These are phyloP conservation scores for Peronosclerospora sorghi DNA, from an alignment of 352 stramenopile species.

Conservation along the genomic window DNA sequence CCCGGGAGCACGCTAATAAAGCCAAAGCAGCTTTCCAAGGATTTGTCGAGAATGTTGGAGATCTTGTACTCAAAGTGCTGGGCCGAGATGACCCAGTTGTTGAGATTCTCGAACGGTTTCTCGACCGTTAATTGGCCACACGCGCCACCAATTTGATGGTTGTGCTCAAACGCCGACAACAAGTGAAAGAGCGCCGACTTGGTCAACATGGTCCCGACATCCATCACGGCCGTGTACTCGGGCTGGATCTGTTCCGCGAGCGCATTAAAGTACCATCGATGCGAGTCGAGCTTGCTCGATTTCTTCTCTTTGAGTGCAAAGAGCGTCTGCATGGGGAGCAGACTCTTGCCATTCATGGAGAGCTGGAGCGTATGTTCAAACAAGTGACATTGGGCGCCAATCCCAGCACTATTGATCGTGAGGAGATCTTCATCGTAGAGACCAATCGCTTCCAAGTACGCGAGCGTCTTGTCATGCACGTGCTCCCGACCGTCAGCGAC, in stretches of 20 bases:
- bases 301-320: slow-evolving; percentile 81
- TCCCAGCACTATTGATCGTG: slow-evolving; percentile 78
- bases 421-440: slow-evolving; percentile 79
- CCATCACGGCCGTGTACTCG: slow-evolving; percentile 74
- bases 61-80: slow-evolving; percentile 89
- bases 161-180: slow-evolving; percentile 65
- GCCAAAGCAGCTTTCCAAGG: slow-evolving; percentile 76
- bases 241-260: slow-evolving; percentile 78
- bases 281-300: slow-evolving; percentile 72
- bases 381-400: slow-evolving; percentile 69
- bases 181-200: slow-evolving; percentile 71
- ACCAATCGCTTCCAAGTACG: slow-evolving; percentile 62
- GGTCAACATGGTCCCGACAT: slow-evolving; percentile 77
- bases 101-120: slow-evolving; percentile 71
- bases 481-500: slow-evolving; percentile 70
- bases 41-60: slow-evolving; percentile 83
- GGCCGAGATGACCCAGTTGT: slow-evolving; percentile 80
- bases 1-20: slow-evolving; percentile 82
- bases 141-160: slow-evolving; percentile 68
- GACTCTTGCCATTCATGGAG: slow-evolving; percentile 47
- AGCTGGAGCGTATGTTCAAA: slow-evolving; percentile 82
- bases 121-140: slow-evolving; percentile 78
- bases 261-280: slow-evolving; percentile 80
- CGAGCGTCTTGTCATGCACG: slow-evolving; percentile 66
- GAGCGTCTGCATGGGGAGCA: slow-evolving; percentile 64